Conservation (phyloP, 495 filamentous ascomycete genomes). For the Hyaloscypha bicolor region DNA sequence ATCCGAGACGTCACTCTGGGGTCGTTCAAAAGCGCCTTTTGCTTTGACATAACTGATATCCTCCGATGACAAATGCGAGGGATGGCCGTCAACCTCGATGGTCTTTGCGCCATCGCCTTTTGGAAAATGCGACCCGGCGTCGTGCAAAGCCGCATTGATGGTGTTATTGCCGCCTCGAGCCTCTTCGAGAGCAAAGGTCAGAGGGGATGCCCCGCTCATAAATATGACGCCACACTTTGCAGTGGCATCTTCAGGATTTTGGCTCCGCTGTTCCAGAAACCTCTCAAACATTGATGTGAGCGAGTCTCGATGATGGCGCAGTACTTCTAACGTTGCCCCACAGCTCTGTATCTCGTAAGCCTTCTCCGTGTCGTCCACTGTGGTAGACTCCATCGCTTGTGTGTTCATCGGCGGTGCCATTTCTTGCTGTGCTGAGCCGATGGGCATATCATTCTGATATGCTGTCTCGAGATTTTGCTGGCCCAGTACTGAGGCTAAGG, state of each 20-base stretch:
- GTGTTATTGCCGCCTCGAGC: neutral
- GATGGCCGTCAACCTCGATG: neutral
- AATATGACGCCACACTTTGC: neutral
- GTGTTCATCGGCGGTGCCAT: neutral
- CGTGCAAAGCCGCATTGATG: neutral
- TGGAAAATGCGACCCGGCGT: neutral
- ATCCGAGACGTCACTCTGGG: neutral
- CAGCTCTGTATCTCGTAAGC: neutral
- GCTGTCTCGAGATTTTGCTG: neutral
- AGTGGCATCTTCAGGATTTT: neutral
- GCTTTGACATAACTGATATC: neutral
- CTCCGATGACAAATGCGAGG: neutral
- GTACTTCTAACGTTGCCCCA: neutral
- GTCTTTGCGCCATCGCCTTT: neutral
- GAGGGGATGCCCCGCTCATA: neutral
- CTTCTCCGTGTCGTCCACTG: neutral
- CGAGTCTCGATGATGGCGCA: neutral
- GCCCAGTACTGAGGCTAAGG: too few relatives aligned
- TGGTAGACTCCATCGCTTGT: neutral
- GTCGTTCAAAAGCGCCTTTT: neutral
- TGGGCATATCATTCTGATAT: neutral
- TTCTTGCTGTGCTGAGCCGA: neutral
- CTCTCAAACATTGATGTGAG: neutral
- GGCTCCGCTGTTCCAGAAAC: conserved; percentile 2
- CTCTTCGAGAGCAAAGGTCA: conserved; percentile 1